Conservation (phyloP, 2,329 filamentous ascomycete genomes). For the Paramyrothecium roridum region DNA sequence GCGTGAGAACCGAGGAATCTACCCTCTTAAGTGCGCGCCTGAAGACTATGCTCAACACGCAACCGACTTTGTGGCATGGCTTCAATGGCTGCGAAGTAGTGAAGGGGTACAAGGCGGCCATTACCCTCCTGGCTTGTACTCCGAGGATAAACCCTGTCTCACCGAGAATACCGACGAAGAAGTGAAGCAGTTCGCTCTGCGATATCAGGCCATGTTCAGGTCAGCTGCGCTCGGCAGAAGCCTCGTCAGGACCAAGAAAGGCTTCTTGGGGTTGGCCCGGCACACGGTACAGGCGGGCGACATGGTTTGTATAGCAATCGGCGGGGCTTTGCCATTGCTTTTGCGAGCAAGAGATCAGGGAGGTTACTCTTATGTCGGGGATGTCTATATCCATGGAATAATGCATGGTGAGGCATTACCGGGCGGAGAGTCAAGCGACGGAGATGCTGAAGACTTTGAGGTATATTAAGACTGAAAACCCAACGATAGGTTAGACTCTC, state of each 20-base stretch:
- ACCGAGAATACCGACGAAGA: not conserved
- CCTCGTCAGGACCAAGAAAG: not conserved
- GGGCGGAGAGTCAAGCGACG: not conserved
- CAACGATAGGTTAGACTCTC: too few relatives aligned
- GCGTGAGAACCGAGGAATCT: not conserved
- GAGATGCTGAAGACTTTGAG: too few relatives aligned
- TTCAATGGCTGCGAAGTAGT: not conserved
- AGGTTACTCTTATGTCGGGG: not conserved
- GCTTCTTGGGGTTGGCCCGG: not conserved
- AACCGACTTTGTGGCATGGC: not conserved
- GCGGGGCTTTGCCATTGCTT: not conserved
- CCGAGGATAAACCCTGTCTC: not conserved
- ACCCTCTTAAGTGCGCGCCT: not conserved
- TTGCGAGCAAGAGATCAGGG: not conserved
- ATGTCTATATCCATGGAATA: not conserved
- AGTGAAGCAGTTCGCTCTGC: not conserved
- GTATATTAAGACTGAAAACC: too few relatives aligned
- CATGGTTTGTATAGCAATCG: not conserved
- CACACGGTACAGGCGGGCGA: not conserved
- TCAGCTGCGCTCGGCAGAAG: not conserved
- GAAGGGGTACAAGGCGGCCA: not conserved
- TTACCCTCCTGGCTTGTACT: not conserved
- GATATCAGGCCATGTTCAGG: not conserved
- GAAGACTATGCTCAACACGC: not conserved
- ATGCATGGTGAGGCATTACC: not conserved